These are phyloP conservation scores for Colletotrichum camelliae DNA, from an alignment of 2,329 filamentous ascomycete species.

Conservation along the genomic window DNA sequence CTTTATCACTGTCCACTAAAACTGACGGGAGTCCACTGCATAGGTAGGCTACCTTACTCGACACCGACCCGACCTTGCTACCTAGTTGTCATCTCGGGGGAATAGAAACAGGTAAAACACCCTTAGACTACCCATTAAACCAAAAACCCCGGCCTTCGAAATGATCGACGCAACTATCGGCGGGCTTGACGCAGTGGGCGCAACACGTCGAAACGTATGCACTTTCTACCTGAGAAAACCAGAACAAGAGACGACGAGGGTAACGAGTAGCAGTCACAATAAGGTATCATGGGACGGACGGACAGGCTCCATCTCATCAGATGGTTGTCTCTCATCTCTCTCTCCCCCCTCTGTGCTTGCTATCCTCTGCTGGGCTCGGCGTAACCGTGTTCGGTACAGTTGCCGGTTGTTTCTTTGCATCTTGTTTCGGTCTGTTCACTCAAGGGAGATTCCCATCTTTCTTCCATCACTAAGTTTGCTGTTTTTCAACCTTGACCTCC, in stretches of 20 bases:
- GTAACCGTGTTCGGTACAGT: neutral
- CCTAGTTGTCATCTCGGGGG: neutral
- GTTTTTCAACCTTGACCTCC: neutral
- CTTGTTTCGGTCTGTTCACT: neutral
- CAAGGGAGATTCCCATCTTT: neutral
- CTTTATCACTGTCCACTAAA: neutral
- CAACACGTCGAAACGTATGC: conserved; percentile 10
- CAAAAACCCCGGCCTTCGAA: neutral
- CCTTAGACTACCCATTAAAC: neutral
- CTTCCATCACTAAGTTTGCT: neutral
- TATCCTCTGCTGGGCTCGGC: neutral
- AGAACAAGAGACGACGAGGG: neutral
- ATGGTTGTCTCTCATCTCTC: neutral
- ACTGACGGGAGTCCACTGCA: neutral
- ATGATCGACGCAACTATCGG: neutral
- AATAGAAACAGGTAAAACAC: neutral
- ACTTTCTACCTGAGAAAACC: neutral
- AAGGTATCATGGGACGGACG: neutral
- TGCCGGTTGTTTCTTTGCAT: neutral
- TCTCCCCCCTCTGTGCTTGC: neutral
- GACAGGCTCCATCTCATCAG: neutral
- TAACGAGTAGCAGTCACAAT: neutral
- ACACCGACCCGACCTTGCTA: neutral
- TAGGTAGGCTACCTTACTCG: neutral
- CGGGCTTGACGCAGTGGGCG: conserved; percentile 5